These are phyloP conservation scores for Austroboletus festivus DNA, from an alignment of 768 basidiomycete genomes.

Conservation along the genomic window DNA sequence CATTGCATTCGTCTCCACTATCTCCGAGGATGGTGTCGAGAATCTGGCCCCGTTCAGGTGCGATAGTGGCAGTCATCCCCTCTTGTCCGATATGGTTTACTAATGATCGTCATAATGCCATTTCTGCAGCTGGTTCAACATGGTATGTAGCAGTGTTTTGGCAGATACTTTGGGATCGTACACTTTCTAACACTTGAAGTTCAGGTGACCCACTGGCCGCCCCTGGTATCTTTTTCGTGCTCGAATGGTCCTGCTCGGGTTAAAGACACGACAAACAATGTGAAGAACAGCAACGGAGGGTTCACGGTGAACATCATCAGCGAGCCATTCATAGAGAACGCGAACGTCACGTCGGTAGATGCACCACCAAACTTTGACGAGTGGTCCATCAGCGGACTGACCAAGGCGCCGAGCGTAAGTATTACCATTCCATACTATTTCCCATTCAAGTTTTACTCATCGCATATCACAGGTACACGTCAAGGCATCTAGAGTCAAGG, in stretches of 20 bases:
- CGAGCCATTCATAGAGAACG: conserved; percentile 42
- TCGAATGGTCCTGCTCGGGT: conserved; percentile 13
- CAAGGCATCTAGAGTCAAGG: conserved; percentile 40
- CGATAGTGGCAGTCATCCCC: background rate
- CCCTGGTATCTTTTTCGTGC: conserved; percentile 39
- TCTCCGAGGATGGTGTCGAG: conserved; percentile 31
- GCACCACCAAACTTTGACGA: conserved; percentile 38
- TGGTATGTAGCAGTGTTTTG: conserved; percentile 10
- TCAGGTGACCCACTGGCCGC: conserved; percentile 22
- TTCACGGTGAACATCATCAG: conserved; percentile 60
- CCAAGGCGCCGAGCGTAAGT: conserved; percentile 31
- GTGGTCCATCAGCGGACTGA: conserved; percentile 42
- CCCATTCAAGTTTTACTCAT: too few relatives aligned
- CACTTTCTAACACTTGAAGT: background rate
- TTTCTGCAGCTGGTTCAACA: conserved; percentile 27
- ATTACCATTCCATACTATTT: too few relatives aligned
- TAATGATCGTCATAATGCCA: background rate
- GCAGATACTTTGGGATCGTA: too few relatives aligned
- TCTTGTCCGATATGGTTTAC: background rate
- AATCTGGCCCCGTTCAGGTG: conserved; percentile 47
- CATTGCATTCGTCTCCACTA: conserved; percentile 42
- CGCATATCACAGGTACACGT: conserved; percentile 31
- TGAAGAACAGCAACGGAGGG: conserved; percentile 38
- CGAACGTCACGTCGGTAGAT: conserved; percentile 37
- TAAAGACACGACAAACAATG: conserved; percentile 47